Conservation (phyloP, 257 asterid genomes). For the Paraleonurus japonicus region DNA sequence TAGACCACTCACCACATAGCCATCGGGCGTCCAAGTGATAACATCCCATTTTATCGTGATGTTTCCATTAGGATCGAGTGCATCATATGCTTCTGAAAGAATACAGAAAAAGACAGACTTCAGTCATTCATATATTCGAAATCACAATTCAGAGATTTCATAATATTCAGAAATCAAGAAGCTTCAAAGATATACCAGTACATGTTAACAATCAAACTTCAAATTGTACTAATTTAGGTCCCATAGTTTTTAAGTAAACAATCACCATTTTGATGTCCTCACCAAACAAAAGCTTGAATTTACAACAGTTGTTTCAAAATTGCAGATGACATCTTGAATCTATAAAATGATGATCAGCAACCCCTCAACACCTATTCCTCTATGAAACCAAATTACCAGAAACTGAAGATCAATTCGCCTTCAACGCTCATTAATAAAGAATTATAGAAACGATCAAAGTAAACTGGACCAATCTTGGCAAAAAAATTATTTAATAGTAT, state of each 20-base stretch:
- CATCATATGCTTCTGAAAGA: conserved; percentile 51
- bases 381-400: background rate
- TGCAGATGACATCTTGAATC: too few species aligned
- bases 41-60: conserved; percentile 67
- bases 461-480: conserved; percentile 9
- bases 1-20: conserved; percentile 49
- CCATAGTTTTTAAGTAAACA: background rate
- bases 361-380: background rate
- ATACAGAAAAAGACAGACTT: background rate
- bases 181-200: background rate
- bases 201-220: background rate
- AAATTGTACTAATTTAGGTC: background rate
- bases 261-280: background rate
- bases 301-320: too few species aligned
- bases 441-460: background rate
- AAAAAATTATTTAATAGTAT: background rate
- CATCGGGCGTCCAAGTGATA: conserved; percentile 60
- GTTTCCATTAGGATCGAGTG: conserved; percentile 65
- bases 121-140: background rate
- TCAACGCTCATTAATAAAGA: background rate
- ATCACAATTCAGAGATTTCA: conserved; percentile 6
- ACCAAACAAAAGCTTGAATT: background rate
- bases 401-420: background rate
- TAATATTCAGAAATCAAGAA: background rate
- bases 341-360: background rate